Evolutionary conservation across 2,329 filamentous ascomycete genomes (phyloP).

Genomic region (Colletotrichum filicis): DNA sequence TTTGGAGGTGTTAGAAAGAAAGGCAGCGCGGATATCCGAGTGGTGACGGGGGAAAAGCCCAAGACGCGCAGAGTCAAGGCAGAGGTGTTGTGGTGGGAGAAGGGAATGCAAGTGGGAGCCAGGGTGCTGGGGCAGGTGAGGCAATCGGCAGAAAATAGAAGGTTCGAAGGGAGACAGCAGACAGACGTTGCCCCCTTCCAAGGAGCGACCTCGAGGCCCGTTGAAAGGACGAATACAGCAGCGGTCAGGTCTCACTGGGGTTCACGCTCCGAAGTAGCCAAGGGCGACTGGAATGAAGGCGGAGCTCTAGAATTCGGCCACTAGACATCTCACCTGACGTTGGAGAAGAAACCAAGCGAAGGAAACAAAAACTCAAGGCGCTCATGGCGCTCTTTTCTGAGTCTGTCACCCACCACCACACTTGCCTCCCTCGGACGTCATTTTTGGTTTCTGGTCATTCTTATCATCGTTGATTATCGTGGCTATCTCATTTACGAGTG

Average conservation of each 20-base stretch:
- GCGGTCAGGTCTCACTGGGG: conserved; percentile 20
- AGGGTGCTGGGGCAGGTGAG: conserved; percentile 1
- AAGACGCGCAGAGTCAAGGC: conserved; percentile 28
- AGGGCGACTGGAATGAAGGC: conserved; percentile 13
- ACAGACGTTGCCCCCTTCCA: conserved; percentile 25
- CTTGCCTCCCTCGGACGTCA: background rate
- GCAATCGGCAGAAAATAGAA: conserved; percentile 23
- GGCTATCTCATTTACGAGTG: background rate
- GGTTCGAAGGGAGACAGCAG: conserved; percentile 25
- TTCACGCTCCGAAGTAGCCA: conserved; percentile 2
- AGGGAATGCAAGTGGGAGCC: conserved; percentile 28
- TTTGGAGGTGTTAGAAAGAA: conserved; percentile 24
- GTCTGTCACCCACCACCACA: background rate
- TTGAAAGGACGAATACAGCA: conserved; percentile 23
- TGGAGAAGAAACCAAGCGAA: conserved; percentile 13
- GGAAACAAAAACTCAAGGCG: too few relatives aligned
- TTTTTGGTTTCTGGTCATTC: background rate
- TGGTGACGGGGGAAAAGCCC: conserved; percentile 4
- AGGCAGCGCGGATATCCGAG: conserved; percentile 19
- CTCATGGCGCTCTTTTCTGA: background rate
- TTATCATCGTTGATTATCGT: background rate
- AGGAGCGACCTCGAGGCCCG: conserved; percentile 1
- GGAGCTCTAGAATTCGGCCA: conserved; percentile 2
- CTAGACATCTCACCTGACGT: background rate
- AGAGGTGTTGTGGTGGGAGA: conserved; percentile 24